Percentiles rank a stretch among this genome's conserved stretches.
Conservation (phyloP, 2,329 filamentous ascomycete genomes). For the Ceratocystiopsis sp. region DNA sequence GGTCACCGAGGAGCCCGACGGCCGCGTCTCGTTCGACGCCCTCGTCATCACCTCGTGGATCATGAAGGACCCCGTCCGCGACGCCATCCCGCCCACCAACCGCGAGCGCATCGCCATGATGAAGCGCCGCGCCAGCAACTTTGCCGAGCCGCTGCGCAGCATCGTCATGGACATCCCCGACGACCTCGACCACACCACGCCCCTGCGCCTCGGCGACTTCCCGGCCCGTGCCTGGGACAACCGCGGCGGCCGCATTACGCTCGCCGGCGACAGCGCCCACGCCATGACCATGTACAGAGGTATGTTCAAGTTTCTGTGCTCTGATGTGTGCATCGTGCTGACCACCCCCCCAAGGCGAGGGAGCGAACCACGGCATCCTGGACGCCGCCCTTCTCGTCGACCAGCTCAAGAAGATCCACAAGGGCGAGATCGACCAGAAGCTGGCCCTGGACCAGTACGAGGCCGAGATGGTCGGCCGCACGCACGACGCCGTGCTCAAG, state of each 20-base stretch:
- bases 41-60: slow-evolving; percentile 32
- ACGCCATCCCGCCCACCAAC: slow-evolving; percentile 16
- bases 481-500: slow-evolving; percentile 2
- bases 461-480: slow-evolving; percentile 3
- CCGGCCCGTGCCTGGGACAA: slow-evolving; percentile 24
- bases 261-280: slow-evolving; percentile 37
- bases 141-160: slow-evolving; percentile 21
- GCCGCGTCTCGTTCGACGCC: slow-evolving; percentile 20
- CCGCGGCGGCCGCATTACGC: slow-evolving; percentile 23
- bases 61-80: slow-evolving; percentile 15
- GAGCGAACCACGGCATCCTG: slow-evolving; percentile 23
- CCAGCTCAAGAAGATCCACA: slow-evolving; percentile 1
- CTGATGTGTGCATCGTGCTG: background rate
- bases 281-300: slow-evolving; percentile 40
- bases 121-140: slow-evolving; percentile 19
- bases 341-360: slow-evolving; percentile 11
- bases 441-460: slow-evolving; percentile 4
- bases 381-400: slow-evolving; percentile 18
- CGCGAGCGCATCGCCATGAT: slow-evolving; percentile 20
- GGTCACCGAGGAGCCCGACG: slow-evolving; percentile 13
- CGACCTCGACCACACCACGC: slow-evolving; percentile 18
- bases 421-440: background rate
- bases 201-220: slow-evolving; percentile 20
- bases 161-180: slow-evolving; percentile 26
- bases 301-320: background rate